Base-by-base conservation (phyloP, 306 rosid species). In the Crataegus laevigata region DNA sequence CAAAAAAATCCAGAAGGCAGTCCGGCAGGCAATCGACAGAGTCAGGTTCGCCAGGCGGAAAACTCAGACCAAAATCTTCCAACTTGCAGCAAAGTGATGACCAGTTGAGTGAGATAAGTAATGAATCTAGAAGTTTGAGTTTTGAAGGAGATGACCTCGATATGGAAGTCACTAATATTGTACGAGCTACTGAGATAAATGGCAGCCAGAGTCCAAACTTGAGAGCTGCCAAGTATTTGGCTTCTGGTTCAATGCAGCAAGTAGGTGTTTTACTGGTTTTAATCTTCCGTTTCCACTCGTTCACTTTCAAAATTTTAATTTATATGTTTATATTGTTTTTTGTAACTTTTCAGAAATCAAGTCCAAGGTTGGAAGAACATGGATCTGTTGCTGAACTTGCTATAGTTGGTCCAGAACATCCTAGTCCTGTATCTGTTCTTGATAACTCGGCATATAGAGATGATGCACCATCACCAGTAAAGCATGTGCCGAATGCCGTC, bases 351-450 rank as follows among this genome's bases (percentile, higher is more conserved):
- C 87, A 91, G 98, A 83, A 80, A 74, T 68, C 86, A 79, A 79
- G 74, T 68, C 71, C 83, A 4, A 86, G 83, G 72, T 78, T 82
- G 69, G 85, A 86, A 62, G 91, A 87, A 74, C 87, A 81, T 34
- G 92, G 79, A 62, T 70, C 80, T 62, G 64, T 70, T 58, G 81
- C 84, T 14, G 97, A 90, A 69, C 88, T 90, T 38, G 87, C 87
- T 72, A 72, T 83, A 11, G 64, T 66, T 75, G 80, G 80, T 15
- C 90, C 82, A 0, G 97, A 91, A 74, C 92, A 91, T 82, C 90
- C 94, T 3, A 91, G 98, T 80, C 96, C 97, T 28, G 83, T 87
- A 64, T 91, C 98, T 3, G 94, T 93, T 62, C 98, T 93, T 26
- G 96, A 93, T 81, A 79, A 63, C 74, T 83, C 87, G 3, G 84